These are phyloP conservation scores for Asterella californica DNA, from an alignment of 225 moss, liverwort and hornwort genomes.

Conservation along the genomic window DNA sequence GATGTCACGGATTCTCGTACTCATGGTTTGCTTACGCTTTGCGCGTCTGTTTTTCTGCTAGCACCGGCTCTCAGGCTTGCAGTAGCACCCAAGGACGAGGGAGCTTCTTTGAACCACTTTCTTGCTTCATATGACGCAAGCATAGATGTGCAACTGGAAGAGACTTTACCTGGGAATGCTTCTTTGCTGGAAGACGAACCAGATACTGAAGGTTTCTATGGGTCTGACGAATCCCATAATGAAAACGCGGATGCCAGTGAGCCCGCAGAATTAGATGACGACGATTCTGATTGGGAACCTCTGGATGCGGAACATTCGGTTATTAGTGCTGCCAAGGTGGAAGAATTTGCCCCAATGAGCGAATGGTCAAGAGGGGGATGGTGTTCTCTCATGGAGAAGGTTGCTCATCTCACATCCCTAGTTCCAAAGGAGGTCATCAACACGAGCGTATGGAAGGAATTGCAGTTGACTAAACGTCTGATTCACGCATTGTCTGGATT, in stretches of 20 bases:
- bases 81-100: conserved; percentile 60
- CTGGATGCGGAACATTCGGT: conserved; percentile 46
- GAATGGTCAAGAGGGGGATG: conserved; percentile 39
- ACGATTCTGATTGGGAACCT: conserved; percentile 87
- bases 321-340: conserved; percentile 32
- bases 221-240: background rate
- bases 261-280: conserved; percentile 29
- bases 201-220: background rate
- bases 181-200: conserved; percentile 28
- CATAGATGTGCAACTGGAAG: conserved; percentile 42
- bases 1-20: conserved; percentile 6
- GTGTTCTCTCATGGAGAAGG: conserved; percentile 56
- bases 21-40: conserved; percentile 1
- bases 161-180: conserved; percentile 22
- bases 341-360: conserved; percentile 29
- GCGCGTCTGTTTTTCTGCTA: conserved; percentile 68
- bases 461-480: conserved; percentile 69
- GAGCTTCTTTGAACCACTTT: conserved; percentile 57
- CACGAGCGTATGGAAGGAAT: conserved; percentile 56
- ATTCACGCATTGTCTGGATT: conserved; percentile 61
- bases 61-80: conserved; percentile 65
- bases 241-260: background rate
- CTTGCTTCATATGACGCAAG: conserved; percentile 43
- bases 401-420: conserved; percentile 50
- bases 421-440: conserved; percentile 69